Base-by-base conservation (phyloP, 257 asterid genomes). In the Verbascum thapsus region DNA sequence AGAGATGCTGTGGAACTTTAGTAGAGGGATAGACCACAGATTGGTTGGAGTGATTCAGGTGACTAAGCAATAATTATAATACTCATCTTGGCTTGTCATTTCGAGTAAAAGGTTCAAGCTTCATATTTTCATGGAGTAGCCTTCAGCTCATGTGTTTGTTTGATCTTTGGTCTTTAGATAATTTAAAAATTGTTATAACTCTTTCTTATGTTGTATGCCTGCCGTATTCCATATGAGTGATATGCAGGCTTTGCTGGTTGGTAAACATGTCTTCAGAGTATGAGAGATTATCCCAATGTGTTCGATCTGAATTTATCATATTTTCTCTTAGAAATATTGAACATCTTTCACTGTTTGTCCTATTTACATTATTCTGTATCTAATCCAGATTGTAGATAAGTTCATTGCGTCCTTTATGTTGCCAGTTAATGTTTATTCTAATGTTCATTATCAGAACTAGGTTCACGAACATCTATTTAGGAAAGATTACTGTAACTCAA, bases 1-100 rank as follows among this genome's bases (percentile, higher is more conserved):
- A 57, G 90, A 86, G 69, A 94, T 82, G 95, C 82, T 94, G 52
- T 90, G 99, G 97, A 87, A 83, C 79, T 87, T 76, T 39, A 79
- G 99, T 68, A 78, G 96, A 78, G 99, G 97, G 63, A 79, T 89
- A 38, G 99, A 92, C 68, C 81, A 76, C 52, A 79, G 97, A 73
- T 74, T 64, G 45, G 97, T 92, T 57, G 95, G 96, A 65, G 57
- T 78, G 73, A 74, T 76, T 56, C 82, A 78, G 87, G 95, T 84
- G 52, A 22, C 78, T 53, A 39, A 45, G 54, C 65, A 19, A 53
- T 47, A 11, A 10, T 38, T 13, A 22, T 40, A n/a, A n/a, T n/a
- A n/a, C n/a, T 49, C 30, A 18, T 42, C 63, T 58, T 68, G 55
- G 40, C 58, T 45, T 53, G 59, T 40, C 43, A 12, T 60, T 53